phyloP scores from a whole-genome alignment of 495 filamentous ascomycete species.

The Melanomma pulvis-pyrius region DNA sequence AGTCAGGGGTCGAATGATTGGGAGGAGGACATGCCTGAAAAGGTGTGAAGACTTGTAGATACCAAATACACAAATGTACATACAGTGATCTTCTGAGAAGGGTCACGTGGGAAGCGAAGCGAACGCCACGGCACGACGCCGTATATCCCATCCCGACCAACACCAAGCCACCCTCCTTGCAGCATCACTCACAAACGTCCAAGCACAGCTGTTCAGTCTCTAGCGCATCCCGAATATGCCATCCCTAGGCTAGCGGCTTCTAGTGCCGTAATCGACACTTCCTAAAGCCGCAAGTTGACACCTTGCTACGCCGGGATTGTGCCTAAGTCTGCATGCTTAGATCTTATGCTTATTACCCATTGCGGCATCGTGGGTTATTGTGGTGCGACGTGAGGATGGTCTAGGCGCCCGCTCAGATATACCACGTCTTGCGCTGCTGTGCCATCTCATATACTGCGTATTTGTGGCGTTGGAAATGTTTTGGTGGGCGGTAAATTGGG shows the following conservation, averaged over 20 bases:
- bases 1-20: not conserved
- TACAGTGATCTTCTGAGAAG: not conserved
- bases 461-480: too few species aligned
- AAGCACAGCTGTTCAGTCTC: not conserved
- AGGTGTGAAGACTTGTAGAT: not conserved
- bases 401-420: not conserved
- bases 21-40: not conserved
- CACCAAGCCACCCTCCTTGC: not conserved
- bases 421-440: not conserved
- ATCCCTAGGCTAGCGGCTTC: conserved; percentile 4
- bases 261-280: conserved; percentile 5
- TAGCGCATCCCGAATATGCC: not conserved
- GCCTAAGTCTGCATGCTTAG: not conserved
- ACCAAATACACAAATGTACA: not conserved
- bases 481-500: too few species aligned
- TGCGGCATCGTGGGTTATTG: not conserved
- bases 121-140: too few species aligned
- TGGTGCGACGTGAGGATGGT: not conserved
- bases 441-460: too few species aligned
- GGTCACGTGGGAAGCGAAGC: too few species aligned
- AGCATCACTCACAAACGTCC: not conserved
- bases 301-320: not conserved
- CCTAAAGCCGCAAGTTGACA: not conserved
- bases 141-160: not conserved
- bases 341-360: conserved; percentile 1